Percentiles rank a stretch among this genome's conserved stretches.
Conservation (phyloP, 768 basidiomycete species). For the Naganishia vaughanmartiniae region DNA sequence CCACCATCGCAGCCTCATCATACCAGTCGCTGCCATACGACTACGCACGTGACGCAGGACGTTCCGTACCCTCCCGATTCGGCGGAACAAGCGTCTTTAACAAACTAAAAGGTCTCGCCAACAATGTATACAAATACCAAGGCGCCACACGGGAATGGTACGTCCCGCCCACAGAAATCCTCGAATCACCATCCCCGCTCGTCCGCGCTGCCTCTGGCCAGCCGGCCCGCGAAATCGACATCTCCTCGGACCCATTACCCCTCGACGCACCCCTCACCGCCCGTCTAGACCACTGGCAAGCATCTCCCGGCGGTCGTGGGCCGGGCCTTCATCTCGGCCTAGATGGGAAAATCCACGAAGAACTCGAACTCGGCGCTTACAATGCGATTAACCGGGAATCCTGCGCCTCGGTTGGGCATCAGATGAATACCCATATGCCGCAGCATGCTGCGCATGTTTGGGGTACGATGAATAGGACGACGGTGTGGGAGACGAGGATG, state of each 20-base stretch:
- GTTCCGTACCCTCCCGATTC: background rate
- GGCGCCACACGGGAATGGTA: slow-evolving; percentile 3
- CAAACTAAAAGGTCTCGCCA: slow-evolving; percentile 14
- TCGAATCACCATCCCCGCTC: slow-evolving; percentile 17
- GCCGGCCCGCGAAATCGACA: slow-evolving; percentile 37
- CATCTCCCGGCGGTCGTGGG: slow-evolving; percentile 51
- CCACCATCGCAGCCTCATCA: background rate
- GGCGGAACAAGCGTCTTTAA: background rate
- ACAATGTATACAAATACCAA: background rate
- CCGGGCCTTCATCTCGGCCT: slow-evolving; percentile 25
- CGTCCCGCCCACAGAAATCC: slow-evolving; percentile 4
- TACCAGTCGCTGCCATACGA: slow-evolving; percentile 1
- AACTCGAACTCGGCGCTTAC: slow-evolving; percentile 50
- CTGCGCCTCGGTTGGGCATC: slow-evolving; percentile 32
- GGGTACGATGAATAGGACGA: slow-evolving; percentile 45
- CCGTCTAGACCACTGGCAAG: slow-evolving; percentile 49
- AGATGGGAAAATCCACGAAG: slow-evolving; percentile 38
- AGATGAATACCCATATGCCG: slow-evolving; percentile 31
- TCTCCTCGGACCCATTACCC: slow-evolving; percentile 48
- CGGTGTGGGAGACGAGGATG: slow-evolving; percentile 41
- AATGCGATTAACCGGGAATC: slow-evolving; percentile 51
- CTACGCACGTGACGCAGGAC: background rate
- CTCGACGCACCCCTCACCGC: slow-evolving; percentile 48
- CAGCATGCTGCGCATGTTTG: slow-evolving; percentile 45
- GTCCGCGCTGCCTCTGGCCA: background rate